Conservation (phyloP, 2,329 filamentous ascomycete species). For the Colletotrichum sp. region DNA sequence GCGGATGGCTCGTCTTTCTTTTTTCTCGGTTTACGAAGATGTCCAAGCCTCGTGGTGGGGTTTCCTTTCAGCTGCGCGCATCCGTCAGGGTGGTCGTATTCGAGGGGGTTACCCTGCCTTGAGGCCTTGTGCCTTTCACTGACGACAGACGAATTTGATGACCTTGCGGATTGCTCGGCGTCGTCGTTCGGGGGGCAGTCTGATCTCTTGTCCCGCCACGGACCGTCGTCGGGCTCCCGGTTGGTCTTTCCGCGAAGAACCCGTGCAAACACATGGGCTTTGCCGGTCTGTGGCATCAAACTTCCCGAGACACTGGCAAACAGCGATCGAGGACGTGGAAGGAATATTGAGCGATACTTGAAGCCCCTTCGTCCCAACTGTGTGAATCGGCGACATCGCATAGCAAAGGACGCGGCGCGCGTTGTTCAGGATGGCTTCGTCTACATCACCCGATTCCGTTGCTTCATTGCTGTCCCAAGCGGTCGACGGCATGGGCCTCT, state of each 20-base stretch:
- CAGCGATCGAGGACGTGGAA: slow-evolving; percentile 11
- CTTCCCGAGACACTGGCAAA: slow-evolving; percentile 24
- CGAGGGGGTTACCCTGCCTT: not conserved
- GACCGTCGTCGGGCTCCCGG: not conserved
- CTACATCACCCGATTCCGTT: not conserved
- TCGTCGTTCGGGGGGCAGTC: not conserved
- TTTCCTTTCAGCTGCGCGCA: not conserved
- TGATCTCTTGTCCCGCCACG: not conserved
- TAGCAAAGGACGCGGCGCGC: not conserved
- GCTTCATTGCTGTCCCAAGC: slow-evolving; percentile 18
- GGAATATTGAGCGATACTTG: not conserved
- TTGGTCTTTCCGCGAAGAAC: not conserved
- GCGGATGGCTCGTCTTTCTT: not conserved
- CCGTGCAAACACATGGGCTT: slow-evolving; percentile 3
- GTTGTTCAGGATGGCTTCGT: not conserved
- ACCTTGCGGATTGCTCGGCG: not conserved
- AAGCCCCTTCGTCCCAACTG: not conserved
- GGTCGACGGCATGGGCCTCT: slow-evolving; percentile 10
- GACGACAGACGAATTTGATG: not conserved
- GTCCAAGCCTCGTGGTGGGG: not conserved
- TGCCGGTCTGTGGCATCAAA: slow-evolving; percentile 6
- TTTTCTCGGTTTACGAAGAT: not conserved
- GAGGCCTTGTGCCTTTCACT: not conserved
- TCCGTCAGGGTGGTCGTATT: slow-evolving; percentile 1
- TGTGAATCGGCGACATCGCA: not conserved